phyloP scores from a whole-genome alignment of 495 filamentous ascomycete species.

The Hypoxylon crocopeplum region DNA sequence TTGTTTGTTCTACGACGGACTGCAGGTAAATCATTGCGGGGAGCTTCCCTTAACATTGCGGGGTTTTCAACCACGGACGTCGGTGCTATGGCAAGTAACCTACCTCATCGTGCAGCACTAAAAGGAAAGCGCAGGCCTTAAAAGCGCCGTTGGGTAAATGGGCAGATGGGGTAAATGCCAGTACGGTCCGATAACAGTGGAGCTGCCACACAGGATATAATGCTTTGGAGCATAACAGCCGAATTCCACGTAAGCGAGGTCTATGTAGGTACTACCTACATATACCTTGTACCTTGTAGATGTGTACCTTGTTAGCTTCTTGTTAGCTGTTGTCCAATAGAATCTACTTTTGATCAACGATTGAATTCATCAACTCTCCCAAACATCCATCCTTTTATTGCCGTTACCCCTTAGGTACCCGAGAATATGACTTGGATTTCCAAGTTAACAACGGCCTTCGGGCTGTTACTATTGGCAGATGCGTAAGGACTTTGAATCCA shows the following conservation, averaged over 20 bases:
- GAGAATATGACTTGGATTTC: conserved; percentile 69
- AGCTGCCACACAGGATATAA: conserved; percentile 4
- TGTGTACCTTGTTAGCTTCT: no score
- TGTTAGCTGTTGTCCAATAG: no score
- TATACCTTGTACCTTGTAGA: no score
- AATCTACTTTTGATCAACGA: no score
- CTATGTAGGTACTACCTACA: no score
- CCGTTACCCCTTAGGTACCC: no score
- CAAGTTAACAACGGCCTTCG: conserved; percentile 67
- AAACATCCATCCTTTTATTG: no score
- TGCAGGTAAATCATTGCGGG: conserved; percentile 32
- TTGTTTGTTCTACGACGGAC: conserved; percentile 15
- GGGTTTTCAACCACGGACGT: conserved; percentile 35
- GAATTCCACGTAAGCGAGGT: neutral
- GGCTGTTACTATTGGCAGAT: conserved; percentile 71
- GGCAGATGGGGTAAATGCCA: conserved; percentile 31
- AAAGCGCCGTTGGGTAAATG: conserved; percentile 29
- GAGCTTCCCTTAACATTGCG: conserved; percentile 35
- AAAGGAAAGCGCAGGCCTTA: no score
- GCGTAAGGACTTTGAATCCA: conserved; percentile 60
- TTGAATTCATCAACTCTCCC: no score
- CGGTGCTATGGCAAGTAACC: no score
- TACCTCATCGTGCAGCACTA: no score
- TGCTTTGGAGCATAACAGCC: conserved; percentile 20
- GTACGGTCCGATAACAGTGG: conserved; percentile 24